phyloP scores from a whole-genome alignment of 1,139 yeast species.

The Saccharomyces pastorianus region DNA sequence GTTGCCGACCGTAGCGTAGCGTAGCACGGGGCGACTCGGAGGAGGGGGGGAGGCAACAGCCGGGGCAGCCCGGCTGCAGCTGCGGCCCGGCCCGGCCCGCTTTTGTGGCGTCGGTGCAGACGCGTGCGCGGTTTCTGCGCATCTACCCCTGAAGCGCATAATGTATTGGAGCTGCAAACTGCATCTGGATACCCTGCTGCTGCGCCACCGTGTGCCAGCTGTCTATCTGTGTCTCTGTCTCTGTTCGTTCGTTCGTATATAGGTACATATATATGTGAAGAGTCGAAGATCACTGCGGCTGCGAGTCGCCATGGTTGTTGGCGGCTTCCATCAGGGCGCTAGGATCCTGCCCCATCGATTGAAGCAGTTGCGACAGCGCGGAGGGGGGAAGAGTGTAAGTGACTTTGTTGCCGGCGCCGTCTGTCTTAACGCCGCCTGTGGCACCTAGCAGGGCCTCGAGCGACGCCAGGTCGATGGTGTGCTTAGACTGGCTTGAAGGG shows the following conservation, averaged over 20 bases:
- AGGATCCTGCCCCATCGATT: neutral
- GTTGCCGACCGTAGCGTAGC: neutral
- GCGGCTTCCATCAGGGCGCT: no score
- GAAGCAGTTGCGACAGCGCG: neutral
- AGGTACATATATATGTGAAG: neutral
- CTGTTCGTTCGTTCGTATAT: neutral
- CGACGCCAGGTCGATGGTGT: conserved; percentile 38
- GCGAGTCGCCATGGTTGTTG: no score
- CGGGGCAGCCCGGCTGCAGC: neutral
- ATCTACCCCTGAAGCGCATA: neutral
- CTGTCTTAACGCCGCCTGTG: conserved; percentile 1
- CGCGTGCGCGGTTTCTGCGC: neutral
- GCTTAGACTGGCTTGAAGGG: conserved; percentile 21
- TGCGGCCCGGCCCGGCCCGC: neutral
- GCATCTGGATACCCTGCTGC: neutral
- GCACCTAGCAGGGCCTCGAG: conserved; percentile 14
- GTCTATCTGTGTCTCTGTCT: neutral
- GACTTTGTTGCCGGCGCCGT: neutral
- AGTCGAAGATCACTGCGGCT: neutral
- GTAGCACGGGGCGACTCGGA: neutral
- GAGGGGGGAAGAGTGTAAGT: neutral
- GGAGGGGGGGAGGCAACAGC: no score
- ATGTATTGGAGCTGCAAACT: neutral
- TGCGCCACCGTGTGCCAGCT: neutral
- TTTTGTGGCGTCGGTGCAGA: neutral